A percentile compares a stretch with the other conserved stretches of the same genome.
Evolutionary conservation across 306 rosid species (phyloP).

Genomic region (Acacia crassicarpa): DNA sequence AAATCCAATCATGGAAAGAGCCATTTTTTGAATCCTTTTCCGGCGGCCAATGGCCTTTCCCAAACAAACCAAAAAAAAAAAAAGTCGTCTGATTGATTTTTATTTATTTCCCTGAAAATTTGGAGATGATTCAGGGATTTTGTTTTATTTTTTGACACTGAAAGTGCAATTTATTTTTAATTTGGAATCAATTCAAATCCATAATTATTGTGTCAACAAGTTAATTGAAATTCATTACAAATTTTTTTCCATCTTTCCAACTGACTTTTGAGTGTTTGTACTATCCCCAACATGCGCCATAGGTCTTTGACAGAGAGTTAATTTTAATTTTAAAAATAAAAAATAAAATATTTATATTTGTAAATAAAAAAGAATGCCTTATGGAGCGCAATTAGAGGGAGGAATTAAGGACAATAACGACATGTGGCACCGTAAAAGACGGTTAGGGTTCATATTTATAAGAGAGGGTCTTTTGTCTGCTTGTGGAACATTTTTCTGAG

Average conservation of each 20-base stretch:
- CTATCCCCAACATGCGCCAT: too few species aligned
- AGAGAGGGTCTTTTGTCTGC: not conserved
- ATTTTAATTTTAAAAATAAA: too few species aligned
- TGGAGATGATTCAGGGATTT: not conserved
- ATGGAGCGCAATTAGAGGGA: not conserved
- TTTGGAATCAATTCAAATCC: not conserved
- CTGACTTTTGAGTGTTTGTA: too few species aligned
- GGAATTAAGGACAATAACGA: not conserved
- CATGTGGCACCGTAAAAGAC: conserved; percentile 3
- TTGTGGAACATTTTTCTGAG: not conserved
- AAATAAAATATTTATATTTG: too few species aligned
- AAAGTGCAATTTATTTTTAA: not conserved
- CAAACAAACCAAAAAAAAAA: too few species aligned
- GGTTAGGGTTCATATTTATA: conserved; percentile 4
- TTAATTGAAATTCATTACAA: too few species aligned
- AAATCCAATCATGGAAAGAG: not conserved
- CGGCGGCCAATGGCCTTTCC: too few species aligned
- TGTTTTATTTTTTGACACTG: not conserved
- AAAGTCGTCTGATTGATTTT: not conserved
- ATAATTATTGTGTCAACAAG: not conserved
- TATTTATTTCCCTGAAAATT: not conserved
- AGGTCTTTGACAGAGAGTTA: too few species aligned
- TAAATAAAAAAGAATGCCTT: not conserved
- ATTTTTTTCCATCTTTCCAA: too few species aligned
- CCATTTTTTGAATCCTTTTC: not conserved